Evolutionary conservation across 129 eudicot genomes (phyloP).

Genomic region (Centella asiatica): DNA sequence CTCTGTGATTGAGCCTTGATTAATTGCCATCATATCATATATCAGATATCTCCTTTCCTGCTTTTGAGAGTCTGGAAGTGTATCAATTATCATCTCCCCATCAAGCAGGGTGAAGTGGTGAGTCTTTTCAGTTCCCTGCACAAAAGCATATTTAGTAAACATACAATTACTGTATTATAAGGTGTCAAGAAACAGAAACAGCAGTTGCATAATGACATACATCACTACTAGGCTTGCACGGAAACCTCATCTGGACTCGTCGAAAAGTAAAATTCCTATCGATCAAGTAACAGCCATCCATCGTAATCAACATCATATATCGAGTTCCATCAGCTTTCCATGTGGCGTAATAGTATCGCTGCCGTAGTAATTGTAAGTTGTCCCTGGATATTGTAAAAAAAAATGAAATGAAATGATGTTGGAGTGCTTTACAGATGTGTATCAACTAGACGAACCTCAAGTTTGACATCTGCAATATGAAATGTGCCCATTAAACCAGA

Average conservation of each 20-base stretch:
- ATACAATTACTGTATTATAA: conserved; percentile 10
- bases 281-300: conserved; percentile 88
- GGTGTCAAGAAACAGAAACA: neutral
- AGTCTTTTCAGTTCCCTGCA: conserved; percentile 54
- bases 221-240: conserved; percentile 70
- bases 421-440: no score
- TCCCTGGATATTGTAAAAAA: conserved; percentile 53
- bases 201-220: conserved; percentile 51
- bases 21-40: conserved; percentile 93
- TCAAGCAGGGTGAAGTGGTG: conserved; percentile 96
- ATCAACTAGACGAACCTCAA: neutral
- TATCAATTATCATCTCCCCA: conserved; percentile 98
- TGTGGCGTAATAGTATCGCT: conserved; percentile 94
- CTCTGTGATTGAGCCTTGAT: conserved; percentile 65
- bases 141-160: conserved; percentile 12
- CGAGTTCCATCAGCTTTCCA: conserved; percentile 99
- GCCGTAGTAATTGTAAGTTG: conserved; percentile 83
- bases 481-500: no score
- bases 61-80: conserved; percentile 70
- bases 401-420: neutral
- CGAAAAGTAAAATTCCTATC: conserved; percentile 90
- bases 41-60: conserved; percentile 97
- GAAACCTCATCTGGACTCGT: conserved; percentile 98
- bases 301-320: conserved; percentile 89
- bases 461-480: no score